A percentile compares a stretch with the other conserved stretches of the same genome.
Conservation (phyloP, 805 yeast genomes). For the Saturnispora silvae region DNA sequence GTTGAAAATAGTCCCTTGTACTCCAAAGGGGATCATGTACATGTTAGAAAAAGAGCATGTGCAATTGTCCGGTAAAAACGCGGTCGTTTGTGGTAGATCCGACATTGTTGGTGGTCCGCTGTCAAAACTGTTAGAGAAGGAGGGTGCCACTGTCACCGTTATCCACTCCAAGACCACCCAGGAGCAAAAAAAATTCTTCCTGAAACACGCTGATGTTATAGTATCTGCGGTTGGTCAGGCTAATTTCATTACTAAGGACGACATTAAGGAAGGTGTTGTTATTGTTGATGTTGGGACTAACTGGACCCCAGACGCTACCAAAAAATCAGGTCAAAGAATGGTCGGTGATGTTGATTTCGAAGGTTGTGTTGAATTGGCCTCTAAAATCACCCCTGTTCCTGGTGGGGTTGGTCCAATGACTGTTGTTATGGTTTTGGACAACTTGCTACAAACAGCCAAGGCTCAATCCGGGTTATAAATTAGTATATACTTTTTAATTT, state of each 20-base stretch:
- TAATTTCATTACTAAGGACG: constrained; percentile 72
- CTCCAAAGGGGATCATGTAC: constrained; percentile 88
- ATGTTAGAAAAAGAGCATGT: constrained; percentile 63
- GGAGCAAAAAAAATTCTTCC: constrained; percentile 38
- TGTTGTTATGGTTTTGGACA: constrained; percentile 86
- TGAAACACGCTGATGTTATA: constrained; percentile 71
- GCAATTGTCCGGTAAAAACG: constrained; percentile 62
- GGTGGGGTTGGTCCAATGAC: constrained; percentile 99
- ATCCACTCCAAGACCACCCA: constrained; percentile 67
- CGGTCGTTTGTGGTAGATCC: constrained; percentile 89
- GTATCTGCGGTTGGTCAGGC: constrained; percentile 90
- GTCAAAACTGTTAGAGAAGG: constrained; percentile 66
- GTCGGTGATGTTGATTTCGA: constrained; percentile 94
- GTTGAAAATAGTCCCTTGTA: constrained; percentile 83
- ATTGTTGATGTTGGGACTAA: constrained; percentile 95
- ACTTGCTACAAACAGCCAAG: constrained; percentile 69
- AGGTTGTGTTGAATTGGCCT: constrained; percentile 50
- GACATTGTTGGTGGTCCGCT: constrained; percentile 96
- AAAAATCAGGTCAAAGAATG: constrained; percentile 68
- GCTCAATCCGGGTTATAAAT: constrained; percentile 14
- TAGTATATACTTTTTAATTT: background rate
- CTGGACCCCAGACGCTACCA: constrained; percentile 64
- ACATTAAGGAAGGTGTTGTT: constrained; percentile 76
- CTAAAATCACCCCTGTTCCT: constrained; percentile 88
- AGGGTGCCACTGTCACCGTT: constrained; percentile 81